These are phyloP conservation scores for Carex pumila DNA, from an alignment of 176 grass and related monocot genomes.

Conservation along the genomic window DNA sequence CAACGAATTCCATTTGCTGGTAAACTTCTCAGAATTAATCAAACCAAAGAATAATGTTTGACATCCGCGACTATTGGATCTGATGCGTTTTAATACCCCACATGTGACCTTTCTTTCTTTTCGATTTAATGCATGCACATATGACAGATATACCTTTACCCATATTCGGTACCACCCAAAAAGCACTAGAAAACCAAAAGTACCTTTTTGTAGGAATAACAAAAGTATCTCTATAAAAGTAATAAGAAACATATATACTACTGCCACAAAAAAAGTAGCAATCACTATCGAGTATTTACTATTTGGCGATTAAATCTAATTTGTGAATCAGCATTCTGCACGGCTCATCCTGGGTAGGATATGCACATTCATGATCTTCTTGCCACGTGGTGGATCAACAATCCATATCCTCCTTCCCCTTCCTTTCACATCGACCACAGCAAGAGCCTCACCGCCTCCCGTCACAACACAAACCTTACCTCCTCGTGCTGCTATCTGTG, in stretches of 20 bases:
- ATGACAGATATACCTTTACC: not conserved
- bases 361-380: slow-evolving; percentile 55
- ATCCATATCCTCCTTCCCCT: slow-evolving; percentile 24
- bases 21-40: not conserved
- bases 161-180: not conserved
- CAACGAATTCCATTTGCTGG: not conserved
- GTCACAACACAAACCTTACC: slow-evolving; percentile 41
- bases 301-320: not conserved
- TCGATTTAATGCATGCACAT: not conserved
- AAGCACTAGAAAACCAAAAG: not conserved
- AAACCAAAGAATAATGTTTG: not conserved
- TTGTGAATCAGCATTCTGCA: not conserved
- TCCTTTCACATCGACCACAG: slow-evolving; percentile 38
- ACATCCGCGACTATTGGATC: not conserved
- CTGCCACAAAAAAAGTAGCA: not conserved
- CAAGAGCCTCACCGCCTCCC: slow-evolving; percentile 23
- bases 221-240: not conserved
- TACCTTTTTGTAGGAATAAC: too few relatives aligned
- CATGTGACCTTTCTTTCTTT: not conserved
- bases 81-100: not conserved
- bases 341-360: slow-evolving; percentile 68
- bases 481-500: slow-evolving; percentile 43
- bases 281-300: not conserved
- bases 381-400: slow-evolving; percentile 54
- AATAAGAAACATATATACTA: not conserved